Conservation (phyloP, 768 basidiomycete species). For the Termitomyces sp. region DNA sequence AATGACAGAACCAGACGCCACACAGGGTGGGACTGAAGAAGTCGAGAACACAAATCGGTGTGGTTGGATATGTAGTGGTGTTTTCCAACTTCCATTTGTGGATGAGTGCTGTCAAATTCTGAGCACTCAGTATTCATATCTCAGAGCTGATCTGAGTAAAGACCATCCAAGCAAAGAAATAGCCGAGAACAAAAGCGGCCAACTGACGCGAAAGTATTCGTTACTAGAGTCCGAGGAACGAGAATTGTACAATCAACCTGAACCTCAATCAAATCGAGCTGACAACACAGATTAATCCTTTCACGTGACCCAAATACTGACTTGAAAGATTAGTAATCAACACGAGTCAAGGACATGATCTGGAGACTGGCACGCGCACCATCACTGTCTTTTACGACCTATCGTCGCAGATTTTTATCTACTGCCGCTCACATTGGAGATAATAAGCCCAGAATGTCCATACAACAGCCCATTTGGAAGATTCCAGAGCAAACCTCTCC, state of each 20-base stretch:
- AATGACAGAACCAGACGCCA: background rate
- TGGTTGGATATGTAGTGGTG: background rate
- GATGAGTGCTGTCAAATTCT: background rate
- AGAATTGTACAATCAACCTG: too few species aligned
- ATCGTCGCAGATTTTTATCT: slow-evolving; percentile 10
- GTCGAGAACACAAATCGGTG: background rate
- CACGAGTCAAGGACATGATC: slow-evolving; percentile 16
- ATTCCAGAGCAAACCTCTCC: slow-evolving; percentile 35
- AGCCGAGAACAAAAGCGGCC: too few species aligned
- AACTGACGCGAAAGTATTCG: too few species aligned
- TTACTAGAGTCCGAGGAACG: too few species aligned
- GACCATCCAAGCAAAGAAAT: background rate
- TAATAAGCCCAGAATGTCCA: slow-evolving; percentile 39
- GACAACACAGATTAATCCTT: too few species aligned
- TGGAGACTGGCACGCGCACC: slow-evolving; percentile 14
- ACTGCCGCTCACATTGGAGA: slow-evolving; percentile 2
- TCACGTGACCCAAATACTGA: background rate
- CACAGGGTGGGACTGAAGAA: background rate
- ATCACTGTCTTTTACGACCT: slow-evolving; percentile 15
- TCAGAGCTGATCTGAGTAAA: too few species aligned
- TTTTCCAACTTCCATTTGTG: background rate
- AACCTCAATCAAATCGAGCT: too few species aligned
- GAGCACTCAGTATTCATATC: background rate
- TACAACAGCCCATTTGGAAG: slow-evolving; percentile 61
- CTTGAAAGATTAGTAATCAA: slow-evolving; percentile 1